phyloP scores from a whole-genome alignment of 2,329 filamentous ascomycete species.

The Mariannaea sp. region DNA sequence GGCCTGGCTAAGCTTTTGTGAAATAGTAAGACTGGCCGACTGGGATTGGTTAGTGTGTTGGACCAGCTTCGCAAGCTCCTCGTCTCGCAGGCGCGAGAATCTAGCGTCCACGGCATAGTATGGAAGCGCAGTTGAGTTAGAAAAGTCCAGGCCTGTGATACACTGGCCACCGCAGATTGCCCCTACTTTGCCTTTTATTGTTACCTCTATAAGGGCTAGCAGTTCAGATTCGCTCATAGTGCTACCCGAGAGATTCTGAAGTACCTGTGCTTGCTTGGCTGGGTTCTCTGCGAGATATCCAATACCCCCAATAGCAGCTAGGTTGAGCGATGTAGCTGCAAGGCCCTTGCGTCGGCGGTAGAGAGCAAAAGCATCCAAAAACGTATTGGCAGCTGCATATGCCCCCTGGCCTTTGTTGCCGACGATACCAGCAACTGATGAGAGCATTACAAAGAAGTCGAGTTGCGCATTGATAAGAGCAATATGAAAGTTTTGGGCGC shows the following conservation, averaged over 20 bases:
- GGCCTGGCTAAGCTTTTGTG: conserved; percentile 20
- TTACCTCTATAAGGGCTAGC: conserved; percentile 56
- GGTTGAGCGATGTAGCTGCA: conserved; percentile 52
- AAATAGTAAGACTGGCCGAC: conserved; percentile 8
- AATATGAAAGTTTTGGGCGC: conserved; percentile 59
- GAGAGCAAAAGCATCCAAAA: conserved; percentile 15
- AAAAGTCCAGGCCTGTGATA: conserved; percentile 59
- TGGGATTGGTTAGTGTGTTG: conserved; percentile 39
- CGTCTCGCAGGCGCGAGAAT: conserved; percentile 54
- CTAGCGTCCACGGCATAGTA: conserved; percentile 62
- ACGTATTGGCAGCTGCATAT: conserved; percentile 54
- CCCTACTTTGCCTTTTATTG: conserved; percentile 52
- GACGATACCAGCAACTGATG: conserved; percentile 55
- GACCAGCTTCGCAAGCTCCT: too few relatives aligned
- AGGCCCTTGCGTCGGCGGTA: conserved; percentile 7
- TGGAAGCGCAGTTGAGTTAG: conserved; percentile 47
- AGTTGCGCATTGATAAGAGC: conserved; percentile 29
- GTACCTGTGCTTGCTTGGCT: conserved; percentile 44
- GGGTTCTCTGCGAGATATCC: conserved; percentile 56
- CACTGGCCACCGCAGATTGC: conserved; percentile 53
- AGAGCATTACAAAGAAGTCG: conserved; percentile 62
- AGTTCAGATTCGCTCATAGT: conserved; percentile 60
- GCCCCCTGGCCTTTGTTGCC: conserved; percentile 58
- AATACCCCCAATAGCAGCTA: conserved; percentile 56
- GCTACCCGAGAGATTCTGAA: conserved; percentile 53